Percentiles rank a stretch among this genome's conserved stretches.
Conservation (phyloP, 2,329 filamentous ascomycete species). For the Metarhizium guizhouense region DNA sequence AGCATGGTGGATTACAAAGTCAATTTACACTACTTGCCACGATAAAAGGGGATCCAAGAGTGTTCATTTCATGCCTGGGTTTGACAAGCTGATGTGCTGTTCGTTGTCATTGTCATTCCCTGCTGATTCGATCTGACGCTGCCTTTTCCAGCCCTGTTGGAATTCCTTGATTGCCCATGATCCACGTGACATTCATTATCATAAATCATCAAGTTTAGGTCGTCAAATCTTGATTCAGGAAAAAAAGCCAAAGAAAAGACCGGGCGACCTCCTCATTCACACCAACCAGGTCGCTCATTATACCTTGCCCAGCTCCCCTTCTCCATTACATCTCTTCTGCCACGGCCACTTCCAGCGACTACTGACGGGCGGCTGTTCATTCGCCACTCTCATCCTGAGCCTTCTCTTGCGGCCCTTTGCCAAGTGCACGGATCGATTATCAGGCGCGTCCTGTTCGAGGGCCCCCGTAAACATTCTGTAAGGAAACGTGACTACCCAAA, state of each 20-base stretch:
- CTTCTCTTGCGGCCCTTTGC: constrained; percentile 11
- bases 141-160: too few relatives aligned
- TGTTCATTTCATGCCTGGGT: too few relatives aligned
- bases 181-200: too few relatives aligned
- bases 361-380: neutral
- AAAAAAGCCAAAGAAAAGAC: too few relatives aligned
- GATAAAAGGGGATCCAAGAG: neutral
- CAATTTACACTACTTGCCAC: neutral
- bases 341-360: constrained; percentile 3
- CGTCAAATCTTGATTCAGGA: too few relatives aligned
- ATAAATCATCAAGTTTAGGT: too few relatives aligned
- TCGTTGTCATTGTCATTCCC: too few relatives aligned
- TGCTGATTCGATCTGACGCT: too few relatives aligned
- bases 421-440: neutral
- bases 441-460: neutral
- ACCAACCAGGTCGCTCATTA: neutral
- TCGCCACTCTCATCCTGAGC: constrained; percentile 6
- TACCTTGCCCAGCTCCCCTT: constrained; percentile 5
- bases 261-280: too few relatives aligned
- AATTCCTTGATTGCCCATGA: too few relatives aligned
- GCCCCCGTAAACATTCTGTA: too few relatives aligned
- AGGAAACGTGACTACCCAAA: neutral
- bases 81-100: too few relatives aligned
- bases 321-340: constrained; percentile 1
- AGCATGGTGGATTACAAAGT: neutral